phyloP scores from a whole-genome alignment of 192 early-diverging fungal species.

The Ambispora gerdemannii region DNA sequence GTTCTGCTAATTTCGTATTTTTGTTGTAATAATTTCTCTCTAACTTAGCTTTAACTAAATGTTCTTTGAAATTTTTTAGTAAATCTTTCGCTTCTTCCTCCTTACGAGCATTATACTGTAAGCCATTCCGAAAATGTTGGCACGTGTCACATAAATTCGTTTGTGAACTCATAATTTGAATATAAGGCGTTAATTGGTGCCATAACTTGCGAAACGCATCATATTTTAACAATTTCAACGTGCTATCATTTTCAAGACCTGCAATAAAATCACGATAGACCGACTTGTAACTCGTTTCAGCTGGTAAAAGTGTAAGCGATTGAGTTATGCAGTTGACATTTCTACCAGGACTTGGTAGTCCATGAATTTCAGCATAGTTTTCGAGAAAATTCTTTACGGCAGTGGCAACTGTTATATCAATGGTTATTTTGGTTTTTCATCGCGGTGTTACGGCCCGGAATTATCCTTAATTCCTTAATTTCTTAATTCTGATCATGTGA shows the following conservation, averaged over 20 bases:
- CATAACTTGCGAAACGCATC: constrained; percentile 8
- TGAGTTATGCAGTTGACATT: constrained; percentile 1
- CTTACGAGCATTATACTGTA: constrained; percentile 26
- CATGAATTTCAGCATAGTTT: constrained; percentile 15
- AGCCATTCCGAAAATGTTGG: constrained; percentile 25
- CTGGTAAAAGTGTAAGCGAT: constrained; percentile 1
- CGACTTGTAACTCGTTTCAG: constrained; percentile 7
- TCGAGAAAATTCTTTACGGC: constrained; percentile 4
- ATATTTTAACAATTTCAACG: background rate
- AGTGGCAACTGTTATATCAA: constrained; percentile 1
- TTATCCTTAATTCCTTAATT: no score
- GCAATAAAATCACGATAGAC: constrained; percentile 4
- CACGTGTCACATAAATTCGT: constrained; percentile 30
- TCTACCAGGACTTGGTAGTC: background rate
- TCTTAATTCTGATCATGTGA: no score
- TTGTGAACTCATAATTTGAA: constrained; percentile 12
- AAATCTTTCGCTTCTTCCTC: constrained; percentile 24
- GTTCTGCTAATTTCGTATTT: constrained; percentile 10
- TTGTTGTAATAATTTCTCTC: constrained; percentile 14
- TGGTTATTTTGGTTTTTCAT: background rate
- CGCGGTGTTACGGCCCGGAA: no score
- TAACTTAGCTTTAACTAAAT: constrained; percentile 4
- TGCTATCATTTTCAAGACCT: background rate
- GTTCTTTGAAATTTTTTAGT: constrained; percentile 11
- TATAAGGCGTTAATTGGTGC: constrained; percentile 13